Conservation (phyloP, 345 rosid species). For the Cardamine chenopodiifolia region DNA sequence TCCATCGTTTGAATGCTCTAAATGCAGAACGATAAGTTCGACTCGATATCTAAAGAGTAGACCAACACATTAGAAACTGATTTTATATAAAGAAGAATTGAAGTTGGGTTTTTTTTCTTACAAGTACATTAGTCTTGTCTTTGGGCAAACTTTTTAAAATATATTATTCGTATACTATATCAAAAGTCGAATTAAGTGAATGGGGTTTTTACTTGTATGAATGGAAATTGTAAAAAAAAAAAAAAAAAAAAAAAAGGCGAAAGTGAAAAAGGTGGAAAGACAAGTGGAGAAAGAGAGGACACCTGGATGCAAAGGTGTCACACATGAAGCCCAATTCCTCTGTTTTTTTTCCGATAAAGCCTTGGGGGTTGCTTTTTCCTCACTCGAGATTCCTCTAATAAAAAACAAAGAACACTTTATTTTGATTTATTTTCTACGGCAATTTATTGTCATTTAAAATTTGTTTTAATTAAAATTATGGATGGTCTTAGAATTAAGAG, state of each 20-base stretch:
- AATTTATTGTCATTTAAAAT: neutral
- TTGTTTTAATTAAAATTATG: neutral
- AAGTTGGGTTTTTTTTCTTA: neutral
- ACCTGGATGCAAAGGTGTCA: conserved; percentile 40
- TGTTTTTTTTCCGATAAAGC: conserved; percentile 6
- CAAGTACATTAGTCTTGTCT: neutral
- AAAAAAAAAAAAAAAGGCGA: neutral
- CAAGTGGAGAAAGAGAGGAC: conserved; percentile 27
- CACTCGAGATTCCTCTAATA: neutral
- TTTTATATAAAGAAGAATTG: neutral
- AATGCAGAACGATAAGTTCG: neutral
- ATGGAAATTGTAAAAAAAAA: neutral
- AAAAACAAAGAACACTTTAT: neutral
- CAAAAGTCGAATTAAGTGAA: neutral
- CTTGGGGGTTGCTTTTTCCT: too few relatives aligned
- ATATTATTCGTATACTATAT: neutral
- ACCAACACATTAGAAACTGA: neutral
- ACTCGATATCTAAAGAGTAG: too few relatives aligned
- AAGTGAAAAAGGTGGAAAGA: conserved; percentile 26
- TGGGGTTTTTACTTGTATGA: neutral
- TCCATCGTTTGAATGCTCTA: neutral
- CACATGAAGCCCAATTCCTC: conserved; percentile 33
- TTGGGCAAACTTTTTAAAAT: too few relatives aligned
- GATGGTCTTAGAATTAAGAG: neutral
- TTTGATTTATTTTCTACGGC: too few relatives aligned